Evolutionary conservation across 306 rosid genomes (phyloP).

Genomic region (Adenanthera pavonina): DNA sequence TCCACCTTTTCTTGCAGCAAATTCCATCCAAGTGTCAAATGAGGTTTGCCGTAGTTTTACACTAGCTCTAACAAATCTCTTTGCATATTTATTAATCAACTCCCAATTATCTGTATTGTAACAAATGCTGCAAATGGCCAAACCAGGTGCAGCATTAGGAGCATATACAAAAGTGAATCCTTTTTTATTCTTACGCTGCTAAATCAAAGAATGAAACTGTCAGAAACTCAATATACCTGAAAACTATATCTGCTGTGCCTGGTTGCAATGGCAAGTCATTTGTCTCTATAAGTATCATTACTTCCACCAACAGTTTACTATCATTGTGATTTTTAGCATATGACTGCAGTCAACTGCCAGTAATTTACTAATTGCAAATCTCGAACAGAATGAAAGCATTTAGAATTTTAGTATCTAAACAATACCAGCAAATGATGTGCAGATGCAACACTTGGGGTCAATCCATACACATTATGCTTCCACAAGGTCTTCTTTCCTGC

Average conservation of each 20-base stretch:
- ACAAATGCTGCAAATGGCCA: slow-evolving; percentile 78
- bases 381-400: slow-evolving; percentile 28
- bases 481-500: slow-evolving; percentile 88
- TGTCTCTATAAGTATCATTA: slow-evolving; percentile 75
- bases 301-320: slow-evolving; percentile 69
- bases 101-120: slow-evolving; percentile 71
- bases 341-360: slow-evolving; percentile 50
- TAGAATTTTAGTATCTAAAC: slow-evolving; percentile 31
- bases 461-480: slow-evolving; percentile 86
- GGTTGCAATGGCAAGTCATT: slow-evolving; percentile 86
- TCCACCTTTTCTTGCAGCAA: slow-evolving; percentile 77
- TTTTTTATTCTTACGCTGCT: background rate
- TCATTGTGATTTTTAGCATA: slow-evolving; percentile 75
- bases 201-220: slow-evolving; percentile 30
- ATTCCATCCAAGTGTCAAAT: slow-evolving; percentile 73
- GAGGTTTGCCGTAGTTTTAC: slow-evolving; percentile 79
- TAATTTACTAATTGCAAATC: slow-evolving; percentile 35
- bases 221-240: slow-evolving; percentile 61
- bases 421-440: slow-evolving; percentile 86
- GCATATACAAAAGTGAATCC: slow-evolving; percentile 26
- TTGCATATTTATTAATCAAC: slow-evolving; percentile 74
- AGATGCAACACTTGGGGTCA: slow-evolving; percentile 74
- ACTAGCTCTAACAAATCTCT: slow-evolving; percentile 71
- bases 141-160: slow-evolving; percentile 35
- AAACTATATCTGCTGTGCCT: slow-evolving; percentile 94